Percentiles rank a stretch among this genome's conserved stretches.
Evolutionary conservation across 768 basidiomycete genomes (phyloP).

Genomic region (Rhizopogon roseolus): DNA sequence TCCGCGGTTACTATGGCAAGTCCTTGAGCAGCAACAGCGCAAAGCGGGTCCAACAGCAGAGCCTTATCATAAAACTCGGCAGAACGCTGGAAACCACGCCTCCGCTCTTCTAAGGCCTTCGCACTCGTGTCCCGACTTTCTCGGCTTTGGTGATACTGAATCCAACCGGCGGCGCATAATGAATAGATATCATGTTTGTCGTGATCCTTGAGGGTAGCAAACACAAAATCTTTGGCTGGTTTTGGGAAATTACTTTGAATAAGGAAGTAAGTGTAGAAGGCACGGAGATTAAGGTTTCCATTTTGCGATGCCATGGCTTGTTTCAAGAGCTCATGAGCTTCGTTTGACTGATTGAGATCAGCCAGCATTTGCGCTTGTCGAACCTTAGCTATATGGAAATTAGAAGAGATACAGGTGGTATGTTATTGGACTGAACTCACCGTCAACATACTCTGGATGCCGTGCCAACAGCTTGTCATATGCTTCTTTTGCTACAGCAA

Average conservation of each 20-base stretch:
- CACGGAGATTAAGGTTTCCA: constrained; percentile 80
- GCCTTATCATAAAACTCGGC: constrained; percentile 95
- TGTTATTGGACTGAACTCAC: constrained; percentile 39
- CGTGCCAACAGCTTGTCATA: constrained; percentile 83
- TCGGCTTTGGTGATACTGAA: constrained; percentile 80
- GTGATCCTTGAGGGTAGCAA: constrained; percentile 77
- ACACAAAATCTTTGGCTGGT: constrained; percentile 86
- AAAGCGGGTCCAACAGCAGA: constrained; percentile 73
- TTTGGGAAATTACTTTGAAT: constrained; percentile 68
- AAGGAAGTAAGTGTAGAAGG: constrained; percentile 91
- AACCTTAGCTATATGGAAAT: constrained; percentile 68
- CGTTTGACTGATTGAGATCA: constrained; percentile 63
- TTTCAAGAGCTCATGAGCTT: constrained; percentile 87
- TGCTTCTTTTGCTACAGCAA: constrained; percentile 71
- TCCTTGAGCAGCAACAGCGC: constrained; percentile 93
- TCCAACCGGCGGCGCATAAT: constrained; percentile 84
- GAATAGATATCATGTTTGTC: constrained; percentile 89
- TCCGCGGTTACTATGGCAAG: constrained; percentile 93
- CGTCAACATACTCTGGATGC: constrained; percentile 96
- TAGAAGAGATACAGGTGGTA: constrained; percentile 2
- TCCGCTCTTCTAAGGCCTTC: constrained; percentile 56
- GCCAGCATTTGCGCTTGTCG: constrained; percentile 82
- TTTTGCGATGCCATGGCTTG: constrained; percentile 79
- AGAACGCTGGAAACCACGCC: constrained; percentile 70
- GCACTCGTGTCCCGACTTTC: constrained; percentile 70